A percentile compares a stretch with the other conserved stretches of the same genome.
These are phyloP conservation scores for Heliocybe sulcata DNA, from an alignment of 1,284 basidiomycete genomes.

Conservation along the genomic window DNA sequence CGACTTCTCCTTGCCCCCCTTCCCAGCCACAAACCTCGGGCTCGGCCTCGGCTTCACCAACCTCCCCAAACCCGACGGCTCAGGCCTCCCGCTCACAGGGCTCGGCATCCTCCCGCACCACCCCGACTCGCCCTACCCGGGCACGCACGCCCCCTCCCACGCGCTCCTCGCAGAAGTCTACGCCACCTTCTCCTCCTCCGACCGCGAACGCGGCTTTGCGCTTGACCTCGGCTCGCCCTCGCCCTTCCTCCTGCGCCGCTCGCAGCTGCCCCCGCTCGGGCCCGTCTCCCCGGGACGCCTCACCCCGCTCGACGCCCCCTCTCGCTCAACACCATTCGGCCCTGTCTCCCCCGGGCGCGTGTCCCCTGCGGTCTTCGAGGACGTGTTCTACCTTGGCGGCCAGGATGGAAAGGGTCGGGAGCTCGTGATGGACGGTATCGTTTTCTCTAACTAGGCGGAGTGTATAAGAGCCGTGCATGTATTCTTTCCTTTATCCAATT, in stretches of 20 bases:
- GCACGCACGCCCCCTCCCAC: not conserved
- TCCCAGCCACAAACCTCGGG: not conserved
- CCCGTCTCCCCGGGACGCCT: not conserved
- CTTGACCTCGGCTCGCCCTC: not conserved
- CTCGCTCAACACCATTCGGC: no score
- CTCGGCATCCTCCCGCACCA: not conserved
- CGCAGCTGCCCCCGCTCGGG: not conserved
- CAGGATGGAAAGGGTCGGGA: not conserved
- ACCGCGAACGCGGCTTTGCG: not conserved
- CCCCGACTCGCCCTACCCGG: not conserved
- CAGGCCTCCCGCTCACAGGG: not conserved
- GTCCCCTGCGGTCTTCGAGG: not conserved
- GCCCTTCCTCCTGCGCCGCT: not conserved
- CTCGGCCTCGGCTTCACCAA: not conserved
- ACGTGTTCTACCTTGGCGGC: not conserved
- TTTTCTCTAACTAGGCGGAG: not conserved
- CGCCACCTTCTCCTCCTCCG: not conserved
- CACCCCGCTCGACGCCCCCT: no score
- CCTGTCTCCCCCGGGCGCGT: not conserved
- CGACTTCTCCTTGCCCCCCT: not conserved
- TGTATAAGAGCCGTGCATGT: not conserved
- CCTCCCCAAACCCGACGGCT: not conserved
- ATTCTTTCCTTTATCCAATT: no score
- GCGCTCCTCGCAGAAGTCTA: not conserved
- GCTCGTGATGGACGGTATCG: no score